These are phyloP conservation scores for Mycocentrospora acerina DNA, from an alignment of 2,329 filamentous ascomycete species.

Conservation along the genomic window DNA sequence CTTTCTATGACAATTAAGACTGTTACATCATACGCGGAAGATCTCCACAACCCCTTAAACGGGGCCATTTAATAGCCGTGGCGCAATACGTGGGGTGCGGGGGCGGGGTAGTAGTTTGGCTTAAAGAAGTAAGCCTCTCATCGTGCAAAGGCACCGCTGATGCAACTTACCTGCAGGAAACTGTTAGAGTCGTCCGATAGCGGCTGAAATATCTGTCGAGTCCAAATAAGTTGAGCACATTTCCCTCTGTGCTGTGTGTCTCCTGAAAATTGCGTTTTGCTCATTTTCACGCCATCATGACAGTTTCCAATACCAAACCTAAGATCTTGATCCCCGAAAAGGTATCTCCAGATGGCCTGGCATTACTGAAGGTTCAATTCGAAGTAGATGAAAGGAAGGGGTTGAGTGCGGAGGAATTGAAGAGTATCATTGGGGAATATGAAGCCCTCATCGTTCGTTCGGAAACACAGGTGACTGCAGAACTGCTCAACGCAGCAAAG, in stretches of 20 bases:
- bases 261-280: too few species aligned
- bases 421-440: conserved; percentile 68
- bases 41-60: too few species aligned
- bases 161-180: conserved; percentile 12
- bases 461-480: conserved; percentile 75
- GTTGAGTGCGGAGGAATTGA: conserved; percentile 63
- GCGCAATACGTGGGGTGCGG: conserved; percentile 32
- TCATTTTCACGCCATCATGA: conserved; percentile 26
- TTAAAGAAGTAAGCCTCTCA: conserved; percentile 19
- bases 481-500: conserved; percentile 64
- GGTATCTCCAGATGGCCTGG: conserved; percentile 75
- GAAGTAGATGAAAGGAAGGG: conserved; percentile 69
- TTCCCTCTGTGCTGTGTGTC: not conserved
- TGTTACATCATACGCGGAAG: too few species aligned
- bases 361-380: conserved; percentile 65
- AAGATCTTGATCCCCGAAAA: conserved; percentile 77
- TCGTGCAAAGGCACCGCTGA: conserved; percentile 27
- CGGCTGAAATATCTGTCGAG: conserved; percentile 17
- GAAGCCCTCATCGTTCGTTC: conserved; percentile 78
- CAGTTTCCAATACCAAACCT: conserved; percentile 37
- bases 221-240: conserved; percentile 10
- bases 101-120: conserved; percentile 35
- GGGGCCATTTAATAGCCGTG: conserved; percentile 9
- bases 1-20: too few species aligned
- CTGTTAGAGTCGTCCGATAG: conserved; percentile 23